Conservation (phyloP, 768 basidiomycete species). For the Chalciporus sphaerocephalus region DNA sequence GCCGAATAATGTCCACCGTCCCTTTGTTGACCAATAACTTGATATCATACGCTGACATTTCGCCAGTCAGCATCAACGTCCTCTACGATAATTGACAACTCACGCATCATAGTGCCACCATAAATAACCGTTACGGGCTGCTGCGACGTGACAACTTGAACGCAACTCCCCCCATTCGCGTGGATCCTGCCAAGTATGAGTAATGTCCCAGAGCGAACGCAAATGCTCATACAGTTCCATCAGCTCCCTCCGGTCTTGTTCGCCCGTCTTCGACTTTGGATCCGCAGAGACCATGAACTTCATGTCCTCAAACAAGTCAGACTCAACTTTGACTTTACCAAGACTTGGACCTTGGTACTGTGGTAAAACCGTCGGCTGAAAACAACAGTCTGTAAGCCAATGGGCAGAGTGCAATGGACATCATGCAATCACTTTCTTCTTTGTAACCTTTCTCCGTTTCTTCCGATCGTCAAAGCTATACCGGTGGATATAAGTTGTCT, state of each 20-base stretch:
- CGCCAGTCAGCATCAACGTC: not conserved
- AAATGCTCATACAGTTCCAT: constrained; percentile 52
- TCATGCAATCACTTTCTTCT: constrained; percentile 26
- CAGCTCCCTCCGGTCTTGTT: constrained; percentile 65
- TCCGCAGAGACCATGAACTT: constrained; percentile 79
- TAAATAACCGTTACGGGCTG: constrained; percentile 58
- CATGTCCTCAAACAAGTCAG: constrained; percentile 65
- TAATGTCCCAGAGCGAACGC: not conserved
- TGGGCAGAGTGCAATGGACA: not conserved
- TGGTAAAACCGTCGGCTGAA: constrained; percentile 55
- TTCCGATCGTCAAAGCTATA: constrained; percentile 33
- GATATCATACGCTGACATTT: constrained; percentile 58
- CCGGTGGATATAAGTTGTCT: not conserved
- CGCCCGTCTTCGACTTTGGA: constrained; percentile 62
- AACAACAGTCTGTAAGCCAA: not conserved
- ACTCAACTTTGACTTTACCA: constrained; percentile 54
- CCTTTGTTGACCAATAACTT: constrained; percentile 68
- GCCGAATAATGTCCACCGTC: constrained; percentile 67
- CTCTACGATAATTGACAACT: constrained; percentile 25
- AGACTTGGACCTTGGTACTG: constrained; percentile 64
- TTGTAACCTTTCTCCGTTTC: constrained; percentile 25
- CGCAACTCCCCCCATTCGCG: constrained; percentile 61
- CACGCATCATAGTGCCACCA: constrained; percentile 65
- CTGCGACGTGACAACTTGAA: constrained; percentile 56
- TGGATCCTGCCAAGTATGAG: constrained; percentile 48